A percentile compares a stretch with the other conserved stretches of the same genome.
Conservation (phyloP, 2,329 filamentous ascomycete genomes). For the Fusarium ambrosium region DNA sequence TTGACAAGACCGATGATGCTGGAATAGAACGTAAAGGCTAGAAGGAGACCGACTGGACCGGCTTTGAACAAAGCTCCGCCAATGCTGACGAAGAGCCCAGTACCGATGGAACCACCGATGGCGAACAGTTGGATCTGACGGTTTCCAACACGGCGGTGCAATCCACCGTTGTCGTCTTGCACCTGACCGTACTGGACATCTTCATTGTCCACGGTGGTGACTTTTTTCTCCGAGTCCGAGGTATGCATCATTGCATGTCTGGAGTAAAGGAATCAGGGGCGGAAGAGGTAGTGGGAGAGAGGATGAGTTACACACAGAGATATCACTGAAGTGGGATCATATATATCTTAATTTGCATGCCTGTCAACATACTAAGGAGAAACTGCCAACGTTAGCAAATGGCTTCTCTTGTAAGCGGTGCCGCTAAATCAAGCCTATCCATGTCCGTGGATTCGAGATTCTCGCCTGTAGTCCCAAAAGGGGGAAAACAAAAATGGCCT, state of each 20-base stretch:
- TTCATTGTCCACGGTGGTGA: background rate
- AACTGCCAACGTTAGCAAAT: background rate
- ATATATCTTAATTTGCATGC: background rate
- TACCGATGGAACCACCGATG: constrained; percentile 68
- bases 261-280: background rate
- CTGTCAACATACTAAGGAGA: background rate
- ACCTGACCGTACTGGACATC: background rate
- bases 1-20: background rate
- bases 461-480: background rate
- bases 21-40: background rate
- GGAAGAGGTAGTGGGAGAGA: background rate
- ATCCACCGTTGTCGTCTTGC: background rate
- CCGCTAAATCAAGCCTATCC: background rate
- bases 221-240: background rate
- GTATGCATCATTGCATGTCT: background rate
- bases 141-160: background rate
- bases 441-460: background rate
- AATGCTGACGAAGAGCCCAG: constrained; percentile 71
- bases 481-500: background rate
- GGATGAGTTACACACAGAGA: background rate
- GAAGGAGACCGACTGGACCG: constrained; percentile 33
- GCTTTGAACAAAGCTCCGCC: constrained; percentile 61
- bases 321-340: background rate
- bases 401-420: background rate
- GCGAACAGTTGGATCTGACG: constrained; percentile 50